Evolutionary conservation across 306 rosid species (phyloP).

Genomic region (Prunus armeniaca): DNA sequence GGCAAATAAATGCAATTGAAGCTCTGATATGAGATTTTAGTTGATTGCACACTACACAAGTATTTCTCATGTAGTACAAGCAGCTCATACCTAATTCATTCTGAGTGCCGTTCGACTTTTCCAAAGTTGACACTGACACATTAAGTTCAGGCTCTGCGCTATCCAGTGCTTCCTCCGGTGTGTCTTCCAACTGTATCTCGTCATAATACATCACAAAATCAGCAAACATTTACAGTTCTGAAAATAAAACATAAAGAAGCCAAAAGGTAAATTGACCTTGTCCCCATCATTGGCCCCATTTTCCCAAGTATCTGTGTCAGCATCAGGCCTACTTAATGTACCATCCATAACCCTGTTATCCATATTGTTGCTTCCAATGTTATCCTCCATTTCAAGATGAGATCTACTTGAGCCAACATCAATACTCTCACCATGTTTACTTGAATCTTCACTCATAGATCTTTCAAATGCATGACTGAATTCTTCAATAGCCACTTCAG

Average conservation of each 20-base stretch:
- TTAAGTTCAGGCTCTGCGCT: conserved; percentile 23
- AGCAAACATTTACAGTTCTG: conserved; percentile 21
- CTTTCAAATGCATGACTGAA: conserved; percentile 15
- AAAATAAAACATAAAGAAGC: conserved; percentile 2
- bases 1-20: background rate
- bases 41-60: background rate
- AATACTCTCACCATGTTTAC: conserved; percentile 24
- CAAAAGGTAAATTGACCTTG: conserved; percentile 9
- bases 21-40: background rate
- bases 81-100: conserved; percentile 44
- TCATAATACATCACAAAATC: conserved; percentile 21
- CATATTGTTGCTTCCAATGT: conserved; percentile 27
- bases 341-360: conserved; percentile 24
- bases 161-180: conserved; percentile 29
- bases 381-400: conserved; percentile 29
- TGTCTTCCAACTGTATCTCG: conserved; percentile 46
- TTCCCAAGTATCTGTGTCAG: conserved; percentile 23
- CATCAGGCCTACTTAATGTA: conserved; percentile 16
- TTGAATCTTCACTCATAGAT: conserved; percentile 20
- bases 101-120: conserved; percentile 5
- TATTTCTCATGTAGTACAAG: conserved; percentile 14
- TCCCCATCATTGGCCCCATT: conserved; percentile 20
- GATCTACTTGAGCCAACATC: conserved; percentile 32
- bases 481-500: conserved; percentile 23
- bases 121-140: conserved; percentile 25